Evolutionary conservation across 371 early-diverging fungal species (phyloP).

Genomic region (Capillidium rhysosporum): DNA sequence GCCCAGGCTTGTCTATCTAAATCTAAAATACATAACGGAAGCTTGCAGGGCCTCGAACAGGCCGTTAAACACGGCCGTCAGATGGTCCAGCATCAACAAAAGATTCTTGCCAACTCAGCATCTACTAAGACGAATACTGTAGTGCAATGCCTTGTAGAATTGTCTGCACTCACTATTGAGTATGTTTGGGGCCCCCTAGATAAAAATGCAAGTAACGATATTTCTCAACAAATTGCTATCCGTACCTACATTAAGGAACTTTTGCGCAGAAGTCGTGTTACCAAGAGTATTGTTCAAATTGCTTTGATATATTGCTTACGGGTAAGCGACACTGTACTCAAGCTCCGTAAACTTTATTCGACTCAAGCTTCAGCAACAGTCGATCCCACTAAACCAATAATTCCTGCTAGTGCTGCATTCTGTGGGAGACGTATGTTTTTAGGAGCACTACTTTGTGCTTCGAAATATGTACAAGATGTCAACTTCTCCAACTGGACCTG

Average conservation of each 20-base stretch:
- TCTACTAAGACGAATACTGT: not conserved
- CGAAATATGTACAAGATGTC: slow-evolving; percentile 59
- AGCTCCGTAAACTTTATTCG: not conserved
- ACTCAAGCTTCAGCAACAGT: not conserved
- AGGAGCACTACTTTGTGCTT: slow-evolving; percentile 52
- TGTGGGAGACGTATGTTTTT: slow-evolving; percentile 69
- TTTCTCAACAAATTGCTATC: not conserved
- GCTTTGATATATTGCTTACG: slow-evolving; percentile 47
- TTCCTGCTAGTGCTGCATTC: slow-evolving; percentile 19
- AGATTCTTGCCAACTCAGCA: not conserved
- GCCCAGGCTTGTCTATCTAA: too few species aligned
- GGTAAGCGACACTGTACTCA: slow-evolving; percentile 11
- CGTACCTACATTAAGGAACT: slow-evolving; percentile 22
- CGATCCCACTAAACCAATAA: too few species aligned
- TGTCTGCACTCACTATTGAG: slow-evolving; percentile 1
- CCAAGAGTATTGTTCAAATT: slow-evolving; percentile 55
- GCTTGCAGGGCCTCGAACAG: not conserved
- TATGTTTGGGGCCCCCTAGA: not conserved
- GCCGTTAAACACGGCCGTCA: not conserved
- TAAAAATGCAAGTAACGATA: not conserved
- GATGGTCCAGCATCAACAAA: slow-evolving; percentile 2
- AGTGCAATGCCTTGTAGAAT: not conserved
- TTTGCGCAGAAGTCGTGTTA: slow-evolving; percentile 49
- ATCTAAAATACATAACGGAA: not conserved
- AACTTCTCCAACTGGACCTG: slow-evolving; percentile 65